Percentiles rank a stretch among this genome's conserved stretches.
Evolutionary conservation across 805 yeast species (phyloP).

Genomic region (Wickerhamomyces sydowiorum): DNA sequence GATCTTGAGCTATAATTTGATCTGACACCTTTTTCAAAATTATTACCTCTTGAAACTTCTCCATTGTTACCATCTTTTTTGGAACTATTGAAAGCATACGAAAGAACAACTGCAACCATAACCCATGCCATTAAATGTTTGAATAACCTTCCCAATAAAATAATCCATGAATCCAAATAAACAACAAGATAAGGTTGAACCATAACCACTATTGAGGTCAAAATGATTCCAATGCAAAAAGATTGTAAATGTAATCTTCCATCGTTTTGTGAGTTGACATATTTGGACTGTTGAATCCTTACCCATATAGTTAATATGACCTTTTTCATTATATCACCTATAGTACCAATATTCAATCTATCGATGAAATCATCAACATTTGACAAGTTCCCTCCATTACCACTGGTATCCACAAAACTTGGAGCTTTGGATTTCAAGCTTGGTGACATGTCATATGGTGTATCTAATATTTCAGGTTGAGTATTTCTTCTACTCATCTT

Average conservation of each 20-base stretch:
- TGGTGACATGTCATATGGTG: not conserved
- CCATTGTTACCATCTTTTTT: not conserved
- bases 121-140: conserved; percentile 14
- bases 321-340: conserved; percentile 1
- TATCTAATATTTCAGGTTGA: not conserved
- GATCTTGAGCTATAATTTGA: conserved; percentile 5
- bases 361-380: conserved; percentile 9
- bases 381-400: not conserved
- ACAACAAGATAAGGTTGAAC: conserved; percentile 18
- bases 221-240: conserved; percentile 17
- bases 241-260: conserved; percentile 23
- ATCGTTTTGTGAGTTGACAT: conserved; percentile 15
- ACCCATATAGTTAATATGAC: not conserved
- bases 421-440: not conserved
- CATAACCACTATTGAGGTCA: conserved; percentile 11
- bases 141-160: conserved; percentile 13
- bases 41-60: not conserved
- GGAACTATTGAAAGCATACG: conserved; percentile 10
- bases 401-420: not conserved
- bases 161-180: conserved; percentile 20
- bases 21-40: conserved; percentile 10
- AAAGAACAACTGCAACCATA: conserved; percentile 11
- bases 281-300: conserved; percentile 13
- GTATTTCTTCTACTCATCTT: not conserved
- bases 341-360: conserved; percentile 7